Base-by-base conservation (phyloP, 2,329 filamentous ascomycete species). In the Scedosporium minutisporum region DNA sequence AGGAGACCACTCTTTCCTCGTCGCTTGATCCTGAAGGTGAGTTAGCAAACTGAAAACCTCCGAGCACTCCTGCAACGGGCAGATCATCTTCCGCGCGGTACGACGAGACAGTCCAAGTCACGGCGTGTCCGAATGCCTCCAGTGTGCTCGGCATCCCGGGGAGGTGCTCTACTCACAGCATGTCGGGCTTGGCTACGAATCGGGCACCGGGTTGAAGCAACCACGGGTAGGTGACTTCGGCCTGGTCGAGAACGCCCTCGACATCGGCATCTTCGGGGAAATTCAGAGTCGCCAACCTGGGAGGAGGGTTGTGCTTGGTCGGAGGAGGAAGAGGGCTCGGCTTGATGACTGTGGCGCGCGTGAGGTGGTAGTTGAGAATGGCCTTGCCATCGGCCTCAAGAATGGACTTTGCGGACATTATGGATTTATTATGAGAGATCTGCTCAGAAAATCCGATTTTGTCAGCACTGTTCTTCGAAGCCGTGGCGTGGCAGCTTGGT, bases 361-460 rank as follows among this genome's bases (percentile, higher is more conserved):
- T 97, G 80, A 99, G 92, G 85, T 97, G 95, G 86, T 97, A 99
- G 90, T 97, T 97, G 86, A 99, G 86, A 83, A 99, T 97, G 86
- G 95, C 95, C 90, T 99, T 99, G 87, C 95, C 95, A 83, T 99
- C 95, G 84, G 93, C 93, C 85, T 99, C 95, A 84, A 90, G 81
- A 76, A 99, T 97, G 70, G 93, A 90, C 83, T 99, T 99, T 79
- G 95, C 76, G 69, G 76, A 78, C 76, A 78, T 78, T 70, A 65
- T 75, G 72, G 67, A 67, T 67, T 69, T 63, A 58, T 61, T 57
- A 61, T 46, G 68, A 65, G 66, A 68, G 63, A 66, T 64, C 51
- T 55, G 63, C 63, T 53, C 48, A 61, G 57, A 18, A 33, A 53
- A 46, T 51, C 29, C 25, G 14, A 33, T 18, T 38, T 38, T 58